Percentiles rank a stretch among this genome's conserved stretches.
phyloP scores from a whole-genome alignment of 2,329 filamentous ascomycete genomes.

The Curvularia sp. region DNA sequence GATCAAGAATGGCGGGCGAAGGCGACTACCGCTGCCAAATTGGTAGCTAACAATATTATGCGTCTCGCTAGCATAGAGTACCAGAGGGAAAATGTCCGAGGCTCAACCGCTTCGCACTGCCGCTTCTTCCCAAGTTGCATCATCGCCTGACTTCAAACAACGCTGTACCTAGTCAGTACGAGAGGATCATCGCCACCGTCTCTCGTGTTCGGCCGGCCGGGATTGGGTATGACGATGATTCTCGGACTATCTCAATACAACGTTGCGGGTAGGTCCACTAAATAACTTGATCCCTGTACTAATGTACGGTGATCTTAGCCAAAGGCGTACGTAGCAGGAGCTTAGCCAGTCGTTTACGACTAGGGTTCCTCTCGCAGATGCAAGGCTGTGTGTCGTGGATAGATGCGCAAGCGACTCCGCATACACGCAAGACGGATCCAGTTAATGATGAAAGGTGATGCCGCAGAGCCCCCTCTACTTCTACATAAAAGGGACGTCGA shows the following conservation, averaged over 20 bases:
- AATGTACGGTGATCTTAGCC: not conserved
- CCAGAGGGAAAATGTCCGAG: not conserved
- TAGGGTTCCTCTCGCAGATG: not conserved
- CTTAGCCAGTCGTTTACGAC: conserved; percentile 4
- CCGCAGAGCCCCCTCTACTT: not conserved
- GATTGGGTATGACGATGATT: conserved; percentile 3
- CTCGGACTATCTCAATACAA: conserved; percentile 8
- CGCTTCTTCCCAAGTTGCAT: not conserved
- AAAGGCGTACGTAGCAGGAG: not conserved
- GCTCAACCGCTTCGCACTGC: not conserved
- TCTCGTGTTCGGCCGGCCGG: conserved; percentile 6
- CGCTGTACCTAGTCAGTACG: not conserved
- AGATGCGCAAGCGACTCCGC: conserved; percentile 7
- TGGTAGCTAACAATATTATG: not conserved
- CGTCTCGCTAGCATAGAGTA: not conserved
- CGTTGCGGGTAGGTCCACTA: conserved; percentile 3
- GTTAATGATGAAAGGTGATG: conserved; percentile 7
- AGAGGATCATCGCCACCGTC: not conserved
- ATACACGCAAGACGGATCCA: conserved; percentile 6
- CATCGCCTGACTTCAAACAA: conserved; percentile 3
- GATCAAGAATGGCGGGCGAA: not conserved
- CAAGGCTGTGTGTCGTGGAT: not conserved
- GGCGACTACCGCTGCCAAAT: not conserved
- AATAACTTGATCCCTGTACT: not conserved
- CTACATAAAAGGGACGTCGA: conserved; percentile 4